Percentiles rank a stretch among this genome's conserved stretches.
Evolutionary conservation across 164 flowering plant species (phyloP).

Genomic region (Echeveria elegans): DNA sequence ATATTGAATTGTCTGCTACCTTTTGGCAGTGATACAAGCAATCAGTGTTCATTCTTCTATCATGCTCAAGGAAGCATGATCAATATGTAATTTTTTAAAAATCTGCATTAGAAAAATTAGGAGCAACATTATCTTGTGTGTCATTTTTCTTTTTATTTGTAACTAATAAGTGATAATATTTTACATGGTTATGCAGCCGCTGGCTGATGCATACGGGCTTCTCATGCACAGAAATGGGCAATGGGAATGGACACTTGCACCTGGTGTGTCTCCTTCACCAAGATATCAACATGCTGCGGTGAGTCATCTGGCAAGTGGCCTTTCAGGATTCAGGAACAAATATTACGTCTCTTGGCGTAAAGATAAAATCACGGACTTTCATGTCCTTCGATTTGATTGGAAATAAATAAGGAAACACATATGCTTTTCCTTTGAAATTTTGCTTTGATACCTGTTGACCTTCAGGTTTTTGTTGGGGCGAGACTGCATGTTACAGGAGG

Average conservation of each 20-base stretch:
- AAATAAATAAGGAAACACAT: background rate
- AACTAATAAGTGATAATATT: background rate
- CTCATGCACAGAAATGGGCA: slow-evolving; percentile 97
- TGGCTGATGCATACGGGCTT: slow-evolving; percentile 95
- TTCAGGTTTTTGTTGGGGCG: slow-evolving; percentile 90
- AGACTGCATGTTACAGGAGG: slow-evolving; percentile 97
- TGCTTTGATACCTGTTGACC: background rate
- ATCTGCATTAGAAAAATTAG: background rate
- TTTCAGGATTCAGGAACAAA: background rate
- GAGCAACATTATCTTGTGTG: background rate
- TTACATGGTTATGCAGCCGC: slow-evolving; percentile 48
- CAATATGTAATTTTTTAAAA: background rate
- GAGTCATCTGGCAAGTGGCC: slow-evolving; percentile 25
- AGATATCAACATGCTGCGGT: slow-evolving; percentile 98
- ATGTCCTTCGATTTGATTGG: background rate
- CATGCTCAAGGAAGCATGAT: background rate
- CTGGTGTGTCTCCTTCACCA: slow-evolving; percentile 95
- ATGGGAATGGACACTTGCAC: slow-evolving; percentile 99
- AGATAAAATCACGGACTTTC: background rate
- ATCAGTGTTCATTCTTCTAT: background rate
- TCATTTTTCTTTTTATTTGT: background rate
- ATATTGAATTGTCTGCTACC: background rate
- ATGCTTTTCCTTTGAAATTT: background rate
- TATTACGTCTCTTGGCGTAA: background rate
- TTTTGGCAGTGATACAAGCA: background rate